A percentile compares a stretch with the other conserved stretches of the same genome.
These are phyloP conservation scores for Pleurotus platypus DNA, from an alignment of 768 basidiomycete genomes.

Conservation along the genomic window DNA sequence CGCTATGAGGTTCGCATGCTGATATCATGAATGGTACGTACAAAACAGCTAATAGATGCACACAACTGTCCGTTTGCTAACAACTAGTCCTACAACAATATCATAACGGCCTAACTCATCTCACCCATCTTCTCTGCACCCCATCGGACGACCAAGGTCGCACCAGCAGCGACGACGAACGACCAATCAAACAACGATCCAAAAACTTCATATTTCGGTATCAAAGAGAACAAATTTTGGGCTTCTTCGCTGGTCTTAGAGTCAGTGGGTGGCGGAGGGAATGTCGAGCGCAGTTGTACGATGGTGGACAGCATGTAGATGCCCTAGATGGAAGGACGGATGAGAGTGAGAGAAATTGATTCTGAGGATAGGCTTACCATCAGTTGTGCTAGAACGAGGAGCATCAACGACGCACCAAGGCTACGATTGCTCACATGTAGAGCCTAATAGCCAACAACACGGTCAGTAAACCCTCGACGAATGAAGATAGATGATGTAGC, in stretches of 20 bases:
- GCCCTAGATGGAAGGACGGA: slow-evolving; percentile 39
- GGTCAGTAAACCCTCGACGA: not conserved
- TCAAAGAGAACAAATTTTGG: slow-evolving; percentile 62
- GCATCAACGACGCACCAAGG: slow-evolving; percentile 70
- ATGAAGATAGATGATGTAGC: slow-evolving; percentile 22
- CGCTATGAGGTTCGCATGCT: no score
- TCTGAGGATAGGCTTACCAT: slow-evolving; percentile 50
- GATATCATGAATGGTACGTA: no score
- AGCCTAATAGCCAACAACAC: slow-evolving; percentile 28
- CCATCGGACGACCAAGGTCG: slow-evolving; percentile 53
- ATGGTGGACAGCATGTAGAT: slow-evolving; percentile 82
- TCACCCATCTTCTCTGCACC: slow-evolving; percentile 40
- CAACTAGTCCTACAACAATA: not conserved
- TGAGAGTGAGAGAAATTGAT: not conserved
- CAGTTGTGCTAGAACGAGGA: slow-evolving; percentile 75
- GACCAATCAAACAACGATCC: slow-evolving; percentile 72
- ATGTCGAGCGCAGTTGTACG: slow-evolving; percentile 77
- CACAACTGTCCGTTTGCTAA: no score
- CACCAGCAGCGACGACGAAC: slow-evolving; percentile 58
- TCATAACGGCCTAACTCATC: slow-evolving; percentile 8
- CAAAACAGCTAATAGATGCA: no score
- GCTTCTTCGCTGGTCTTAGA: not conserved
- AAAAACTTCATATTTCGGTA: slow-evolving; percentile 73
- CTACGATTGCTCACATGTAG: slow-evolving; percentile 66
- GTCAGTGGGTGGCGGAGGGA: slow-evolving; percentile 54